These are phyloP conservation scores for Colletotrichum kahawae DNA, from an alignment of 2,329 filamentous ascomycete species.

Conservation along the genomic window DNA sequence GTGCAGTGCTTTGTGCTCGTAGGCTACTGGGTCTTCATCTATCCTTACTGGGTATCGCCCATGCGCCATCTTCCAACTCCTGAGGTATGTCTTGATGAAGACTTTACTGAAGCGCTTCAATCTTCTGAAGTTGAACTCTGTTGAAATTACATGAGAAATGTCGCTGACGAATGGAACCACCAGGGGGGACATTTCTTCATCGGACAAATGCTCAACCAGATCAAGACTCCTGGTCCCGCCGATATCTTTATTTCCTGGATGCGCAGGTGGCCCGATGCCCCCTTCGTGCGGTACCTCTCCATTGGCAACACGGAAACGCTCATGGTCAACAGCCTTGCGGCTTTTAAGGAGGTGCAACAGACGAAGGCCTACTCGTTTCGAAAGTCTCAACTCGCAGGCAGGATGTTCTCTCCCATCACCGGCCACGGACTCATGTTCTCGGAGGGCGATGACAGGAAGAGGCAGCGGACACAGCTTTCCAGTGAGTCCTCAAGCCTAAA, in stretches of 20 bases:
- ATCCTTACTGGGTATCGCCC: constrained; percentile 28
- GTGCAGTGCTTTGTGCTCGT: constrained; percentile 25
- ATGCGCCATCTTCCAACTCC: constrained; percentile 42
- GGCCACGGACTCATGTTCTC: constrained; percentile 41
- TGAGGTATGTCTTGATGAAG: constrained; percentile 31
- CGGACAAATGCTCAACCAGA: constrained; percentile 42
- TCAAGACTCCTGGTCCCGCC: constrained; percentile 30
- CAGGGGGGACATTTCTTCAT: constrained; percentile 44
- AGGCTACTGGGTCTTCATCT: constrained; percentile 42
- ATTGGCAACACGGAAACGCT: constrained; percentile 40
- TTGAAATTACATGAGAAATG: neutral
- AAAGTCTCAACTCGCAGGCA: constrained; percentile 37
- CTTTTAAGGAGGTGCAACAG: constrained; percentile 41
- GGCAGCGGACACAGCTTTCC: constrained; percentile 36
- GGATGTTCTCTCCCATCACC: constrained; percentile 38
- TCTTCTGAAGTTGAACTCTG: neutral
- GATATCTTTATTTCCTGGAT: constrained; percentile 35
- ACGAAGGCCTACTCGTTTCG: constrained; percentile 43
- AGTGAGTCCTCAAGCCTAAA: constrained; percentile 10
- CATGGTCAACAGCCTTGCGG: constrained; percentile 38
- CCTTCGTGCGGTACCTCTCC: constrained; percentile 43
- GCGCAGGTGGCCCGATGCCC: constrained; percentile 34
- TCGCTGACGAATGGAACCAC: neutral
- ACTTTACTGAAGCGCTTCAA: neutral
- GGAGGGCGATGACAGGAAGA: constrained; percentile 39